phyloP scores from a whole-genome alignment of 192 early-diverging fungal genomes.

The Dispira simplex region DNA sequence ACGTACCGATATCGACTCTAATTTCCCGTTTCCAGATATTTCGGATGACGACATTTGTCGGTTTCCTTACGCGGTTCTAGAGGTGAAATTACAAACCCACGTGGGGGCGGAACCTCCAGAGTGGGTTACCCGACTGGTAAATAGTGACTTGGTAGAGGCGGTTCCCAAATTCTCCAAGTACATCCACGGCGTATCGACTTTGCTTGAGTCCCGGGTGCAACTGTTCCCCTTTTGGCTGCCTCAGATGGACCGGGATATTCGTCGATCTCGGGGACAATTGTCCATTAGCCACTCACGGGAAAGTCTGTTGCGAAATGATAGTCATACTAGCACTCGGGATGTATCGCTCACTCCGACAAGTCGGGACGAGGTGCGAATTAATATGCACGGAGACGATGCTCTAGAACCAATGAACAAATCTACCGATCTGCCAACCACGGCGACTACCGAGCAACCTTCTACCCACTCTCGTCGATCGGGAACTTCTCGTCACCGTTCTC shows the following conservation, averaged over 20 bases:
- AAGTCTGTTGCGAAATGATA: background rate
- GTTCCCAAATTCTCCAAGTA: slow-evolving; percentile 98
- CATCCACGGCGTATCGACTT: slow-evolving; percentile 82
- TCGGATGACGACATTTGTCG: slow-evolving; percentile 57
- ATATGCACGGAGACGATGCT: background rate
- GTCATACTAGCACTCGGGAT: background rate
- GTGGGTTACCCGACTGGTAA: slow-evolving; percentile 87
- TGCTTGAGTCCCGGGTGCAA: slow-evolving; percentile 63
- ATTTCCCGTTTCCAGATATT: slow-evolving; percentile 68
- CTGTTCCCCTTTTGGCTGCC: slow-evolving; percentile 91
- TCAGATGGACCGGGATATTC: slow-evolving; percentile 89
- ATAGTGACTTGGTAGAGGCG: slow-evolving; percentile 79
- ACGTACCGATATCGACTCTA: slow-evolving; percentile 63
- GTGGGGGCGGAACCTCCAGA: slow-evolving; percentile 78
- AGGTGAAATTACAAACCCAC: slow-evolving; percentile 94
- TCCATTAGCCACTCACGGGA: background rate
- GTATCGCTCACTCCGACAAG: background rate
- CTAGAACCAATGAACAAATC: background rate
- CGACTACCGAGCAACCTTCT: too few species aligned
- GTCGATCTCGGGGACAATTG: slow-evolving; percentile 18
- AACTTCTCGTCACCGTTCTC: background rate
- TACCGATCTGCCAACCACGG: too few species aligned
- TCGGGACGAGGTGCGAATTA: slow-evolving; percentile 1
- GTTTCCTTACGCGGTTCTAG: slow-evolving; percentile 94
- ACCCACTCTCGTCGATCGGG: background rate